Conservation (phyloP, 345 rosid genomes). For the Citrus reticulata region DNA sequence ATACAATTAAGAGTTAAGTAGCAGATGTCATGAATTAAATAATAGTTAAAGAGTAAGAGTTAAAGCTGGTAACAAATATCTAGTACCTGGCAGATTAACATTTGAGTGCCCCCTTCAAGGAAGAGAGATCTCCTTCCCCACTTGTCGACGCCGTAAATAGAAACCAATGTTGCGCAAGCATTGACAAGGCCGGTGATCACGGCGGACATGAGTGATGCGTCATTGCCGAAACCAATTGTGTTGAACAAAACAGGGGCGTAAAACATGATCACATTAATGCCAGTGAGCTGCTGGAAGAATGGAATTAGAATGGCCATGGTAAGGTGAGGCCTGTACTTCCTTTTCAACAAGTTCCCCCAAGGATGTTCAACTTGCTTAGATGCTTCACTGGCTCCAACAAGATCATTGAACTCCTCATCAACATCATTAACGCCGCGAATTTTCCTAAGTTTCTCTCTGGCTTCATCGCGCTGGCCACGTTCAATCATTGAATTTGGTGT, state of each 20-base stretch:
- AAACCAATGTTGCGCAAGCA: conserved; percentile 56
- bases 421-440: conserved; percentile 51
- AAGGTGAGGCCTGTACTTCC: conserved; percentile 84
- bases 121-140: conserved; percentile 84
- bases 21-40: too few relatives aligned
- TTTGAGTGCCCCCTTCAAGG: conserved; percentile 79
- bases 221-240: conserved; percentile 68
- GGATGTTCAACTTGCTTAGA: conserved; percentile 74
- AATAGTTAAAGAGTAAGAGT: too few relatives aligned
- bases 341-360: conserved; percentile 69
- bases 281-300: conserved; percentile 81
- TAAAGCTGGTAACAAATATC: neutral
- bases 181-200: conserved; percentile 76
- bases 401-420: conserved; percentile 41
- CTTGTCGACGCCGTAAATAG: conserved; percentile 76
- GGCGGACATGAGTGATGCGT: conserved; percentile 78
- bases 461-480: conserved; percentile 64
- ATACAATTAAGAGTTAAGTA: too few relatives aligned
- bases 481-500: conserved; percentile 97
- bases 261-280: conserved; percentile 85
- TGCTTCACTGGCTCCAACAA: conserved; percentile 68
- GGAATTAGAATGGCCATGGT: conserved; percentile 76
- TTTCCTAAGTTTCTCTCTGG: conserved; percentile 45
- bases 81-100: conserved; percentile 76
- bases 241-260: conserved; percentile 85